Evolutionary conservation across 371 early-diverging fungal genomes (phyloP), one percentile per base, ranked within the genome.

Genomic region (Phascolomyces articulosus): DNA sequence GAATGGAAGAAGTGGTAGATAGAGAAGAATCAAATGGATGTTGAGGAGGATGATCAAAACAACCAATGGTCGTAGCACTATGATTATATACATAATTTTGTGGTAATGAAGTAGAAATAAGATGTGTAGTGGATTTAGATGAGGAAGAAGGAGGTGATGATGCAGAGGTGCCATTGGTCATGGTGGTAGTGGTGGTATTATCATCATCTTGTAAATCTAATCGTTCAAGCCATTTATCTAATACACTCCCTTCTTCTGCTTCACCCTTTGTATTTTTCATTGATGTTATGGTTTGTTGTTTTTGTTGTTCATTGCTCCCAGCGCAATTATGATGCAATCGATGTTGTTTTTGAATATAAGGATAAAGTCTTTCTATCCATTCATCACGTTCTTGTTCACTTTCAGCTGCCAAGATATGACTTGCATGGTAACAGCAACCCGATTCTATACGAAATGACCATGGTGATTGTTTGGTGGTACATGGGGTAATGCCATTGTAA

Each of bases 191-290:
- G 4, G 7, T 23, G 7, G 6, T 53, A 53, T n/a, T 54, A 21
- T 38, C 26, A 27, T 66, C 31, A 49, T 72, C 73, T 34, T 67
- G 60, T 28, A 74, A 56, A 21, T 74, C 68, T 49, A 74, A 31
- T 27, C 71, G 64, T 20, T 74, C 68, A 9, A 74, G 61, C 74
- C 74, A 74, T 60, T 71, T 74, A 58, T 74, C 74, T 11, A 74
- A 56, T 18, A 74, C 71, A 24, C 71, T 68, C 18, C 51, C 58
- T 10, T 29, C n/a, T n/a, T n/a, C n/a, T n/a, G n/a, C n/a, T n/a
- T n/a, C n/a, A n/a, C n/a, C n/a, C n/a, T n/a, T n/a, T n/a, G n/a
- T 29, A 15, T 34, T 34, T 34, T 9, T 9, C 34, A 34, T 29
- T 55, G 27, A 16, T 40, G 15, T 53, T 38, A 18, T 20, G 9